Evolutionary conservation across 371 early-diverging fungal genomes (phyloP), one percentile per base, ranked within the genome.

Genomic region (Batrachochytrium dendrobatidis): DNA sequence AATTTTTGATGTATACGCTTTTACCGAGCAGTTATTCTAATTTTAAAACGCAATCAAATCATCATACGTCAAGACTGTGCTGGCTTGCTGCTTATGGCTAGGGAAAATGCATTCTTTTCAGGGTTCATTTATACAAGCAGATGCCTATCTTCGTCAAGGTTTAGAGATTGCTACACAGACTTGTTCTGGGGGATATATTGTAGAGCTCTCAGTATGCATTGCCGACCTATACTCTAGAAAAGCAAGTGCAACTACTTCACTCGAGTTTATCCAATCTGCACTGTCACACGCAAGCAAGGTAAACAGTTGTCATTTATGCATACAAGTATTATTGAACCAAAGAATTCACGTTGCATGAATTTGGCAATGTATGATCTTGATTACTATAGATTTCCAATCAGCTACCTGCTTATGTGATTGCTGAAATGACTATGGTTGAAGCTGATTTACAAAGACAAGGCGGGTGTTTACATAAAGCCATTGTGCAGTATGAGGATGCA

Each of bases 101-200:
- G 76, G 80, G 0, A 58, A 62, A 10, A 55, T 88, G 3, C 79
- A 83, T 45, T 60, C 84, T 26, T 43, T 69, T 0, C 83, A 83
- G 1, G 91, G 91, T 0, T 84, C 88, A 4, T 70, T 79, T 49
- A 67, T 73, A 26, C 86, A 89, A 56, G 81, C 85, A 0, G 81
- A 85, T 43, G 86, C 87, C 60, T 87, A 81, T 66, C 63, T 83
- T 18, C 65, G 73, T 26, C 78, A 83, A 56, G 87, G 84, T 0
- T 66, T 77, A 34, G 60, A 66, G 10, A 67, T 87, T 15, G 82
- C 86, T 1, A 69, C 67, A 34, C 68, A 70, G 4, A 69, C 81
- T 4, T 70, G 67, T 18, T 81, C 88, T 0, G 65, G 70, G 5
- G 56, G 67, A 8, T 75, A 75, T 48, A 57, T 64, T 17, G 70